These are phyloP conservation scores for Monosporascus sp. DNA, from an alignment of 2,329 filamentous ascomycete species.

Conservation along the genomic window DNA sequence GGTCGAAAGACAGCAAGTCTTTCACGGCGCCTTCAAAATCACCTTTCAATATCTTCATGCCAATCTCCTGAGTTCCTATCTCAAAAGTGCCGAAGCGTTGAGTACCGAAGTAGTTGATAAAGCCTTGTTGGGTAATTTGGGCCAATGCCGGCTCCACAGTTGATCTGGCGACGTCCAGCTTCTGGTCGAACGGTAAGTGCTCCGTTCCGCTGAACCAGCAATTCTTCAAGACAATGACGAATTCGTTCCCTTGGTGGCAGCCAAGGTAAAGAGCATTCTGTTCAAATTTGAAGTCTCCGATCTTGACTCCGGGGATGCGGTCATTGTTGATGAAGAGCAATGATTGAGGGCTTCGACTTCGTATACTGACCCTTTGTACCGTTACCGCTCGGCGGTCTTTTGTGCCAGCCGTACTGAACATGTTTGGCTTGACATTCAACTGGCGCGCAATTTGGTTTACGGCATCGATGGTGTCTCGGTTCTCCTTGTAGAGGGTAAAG, in stretches of 20 bases:
- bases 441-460: slow-evolving; percentile 70
- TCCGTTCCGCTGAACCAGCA: slow-evolving; percentile 55
- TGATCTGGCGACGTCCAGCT: slow-evolving; percentile 35
- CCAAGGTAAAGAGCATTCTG: slow-evolving; percentile 71
- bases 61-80: slow-evolving; percentile 79
- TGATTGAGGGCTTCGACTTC: slow-evolving; percentile 45
- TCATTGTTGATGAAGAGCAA: slow-evolving; percentile 62
- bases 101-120: slow-evolving; percentile 97
- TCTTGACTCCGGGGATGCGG: slow-evolving; percentile 51
- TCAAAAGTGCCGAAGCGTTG: slow-evolving; percentile 90
- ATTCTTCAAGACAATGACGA: slow-evolving; percentile 85
- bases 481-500: slow-evolving; percentile 93
- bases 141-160: slow-evolving; percentile 56
- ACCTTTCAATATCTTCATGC: slow-evolving; percentile 74
- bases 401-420: slow-evolving; percentile 74
- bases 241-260: slow-evolving; percentile 84
- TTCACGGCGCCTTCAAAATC: slow-evolving; percentile 78
- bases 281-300: slow-evolving; percentile 80
- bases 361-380: slow-evolving; percentile 70
- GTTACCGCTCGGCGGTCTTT: slow-evolving; percentile 88
- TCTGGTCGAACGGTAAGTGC: slow-evolving; percentile 42
- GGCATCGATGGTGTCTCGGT: slow-evolving; percentile 93
- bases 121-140: slow-evolving; percentile 68
- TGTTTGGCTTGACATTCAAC: slow-evolving; percentile 67
- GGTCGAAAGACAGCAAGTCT: slow-evolving; percentile 68